These are phyloP conservation scores for Stephania cephalantha DNA, from an alignment of 164 flowering plant genomes.

Conservation along the genomic window DNA sequence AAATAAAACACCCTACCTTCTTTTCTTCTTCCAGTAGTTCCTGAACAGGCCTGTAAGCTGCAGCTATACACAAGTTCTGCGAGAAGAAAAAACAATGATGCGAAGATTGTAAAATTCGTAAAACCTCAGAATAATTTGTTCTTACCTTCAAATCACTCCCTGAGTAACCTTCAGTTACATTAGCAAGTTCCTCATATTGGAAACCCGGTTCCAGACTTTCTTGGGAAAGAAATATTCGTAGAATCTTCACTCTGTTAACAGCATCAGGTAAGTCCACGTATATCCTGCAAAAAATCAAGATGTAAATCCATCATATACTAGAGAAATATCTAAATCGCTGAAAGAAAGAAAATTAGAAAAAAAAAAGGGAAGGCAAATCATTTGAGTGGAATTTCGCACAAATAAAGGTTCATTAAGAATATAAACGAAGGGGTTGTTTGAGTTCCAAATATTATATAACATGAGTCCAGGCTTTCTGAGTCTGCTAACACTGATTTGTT, in stretches of 20 bases:
- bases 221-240: slow-evolving; percentile 65
- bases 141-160: slow-evolving; percentile 96
- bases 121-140: background rate
- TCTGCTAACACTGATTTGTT: background rate
- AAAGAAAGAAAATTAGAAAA: background rate
- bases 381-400: background rate
- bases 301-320: background rate
- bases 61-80: slow-evolving; percentile 96
- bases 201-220: slow-evolving; percentile 66
- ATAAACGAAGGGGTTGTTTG: background rate
- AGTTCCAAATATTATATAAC: background rate
- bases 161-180: slow-evolving; percentile 91
- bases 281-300: slow-evolving; percentile 48
- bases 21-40: slow-evolving; percentile 81
- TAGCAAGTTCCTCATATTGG: slow-evolving; percentile 64
- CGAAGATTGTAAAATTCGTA: slow-evolving; percentile 1
- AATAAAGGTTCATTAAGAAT: background rate
- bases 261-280: slow-evolving; percentile 94
- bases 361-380: background rate
- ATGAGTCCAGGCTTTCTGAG: background rate
- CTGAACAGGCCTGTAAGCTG: slow-evolving; percentile 94
- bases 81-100: slow-evolving; percentile 15
- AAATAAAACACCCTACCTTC: slow-evolving; percentile 25
- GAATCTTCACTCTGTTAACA: slow-evolving; percentile 76
- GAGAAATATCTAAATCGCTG: background rate